Conservation (phyloP, 2,329 filamentous ascomycete genomes). For the Aspergillus spinulosporus region DNA sequence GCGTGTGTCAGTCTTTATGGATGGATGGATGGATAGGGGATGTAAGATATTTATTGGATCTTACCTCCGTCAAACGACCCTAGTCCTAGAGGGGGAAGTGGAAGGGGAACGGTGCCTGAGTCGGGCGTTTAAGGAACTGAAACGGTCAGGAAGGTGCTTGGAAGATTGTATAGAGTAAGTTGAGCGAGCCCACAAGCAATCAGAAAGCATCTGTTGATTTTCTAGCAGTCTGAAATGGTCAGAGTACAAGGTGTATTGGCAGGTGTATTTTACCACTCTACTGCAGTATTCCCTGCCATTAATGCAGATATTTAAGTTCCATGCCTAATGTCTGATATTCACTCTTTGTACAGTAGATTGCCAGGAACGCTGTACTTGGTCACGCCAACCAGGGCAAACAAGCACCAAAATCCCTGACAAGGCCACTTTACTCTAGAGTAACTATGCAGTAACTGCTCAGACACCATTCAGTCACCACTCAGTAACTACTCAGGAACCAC, state of each 20-base stretch:
- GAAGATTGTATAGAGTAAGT: constrained; percentile 1
- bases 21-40: neutral
- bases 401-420: neutral
- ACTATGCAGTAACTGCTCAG: neutral
- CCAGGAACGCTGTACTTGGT: neutral
- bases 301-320: neutral
- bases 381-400: neutral
- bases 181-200: neutral
- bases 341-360: neutral
- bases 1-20: neutral
- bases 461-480: neutral
- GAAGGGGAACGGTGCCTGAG: too few relatives aligned
- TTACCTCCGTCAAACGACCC: too few relatives aligned
- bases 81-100: neutral
- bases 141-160: neutral
- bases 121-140: neutral
- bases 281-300: neutral
- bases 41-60: neutral
- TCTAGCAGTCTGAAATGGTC: neutral
- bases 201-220: too few relatives aligned
- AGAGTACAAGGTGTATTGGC: too few relatives aligned
- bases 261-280: neutral
- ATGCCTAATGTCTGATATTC: too few relatives aligned
- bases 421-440: too few relatives aligned
- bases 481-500: neutral